Evolutionary conservation across 2,329 filamentous ascomycete species (phyloP), one percentile per base, ranked within the genome.

Genomic region (Nothomitra cinnamomea): DNA sequence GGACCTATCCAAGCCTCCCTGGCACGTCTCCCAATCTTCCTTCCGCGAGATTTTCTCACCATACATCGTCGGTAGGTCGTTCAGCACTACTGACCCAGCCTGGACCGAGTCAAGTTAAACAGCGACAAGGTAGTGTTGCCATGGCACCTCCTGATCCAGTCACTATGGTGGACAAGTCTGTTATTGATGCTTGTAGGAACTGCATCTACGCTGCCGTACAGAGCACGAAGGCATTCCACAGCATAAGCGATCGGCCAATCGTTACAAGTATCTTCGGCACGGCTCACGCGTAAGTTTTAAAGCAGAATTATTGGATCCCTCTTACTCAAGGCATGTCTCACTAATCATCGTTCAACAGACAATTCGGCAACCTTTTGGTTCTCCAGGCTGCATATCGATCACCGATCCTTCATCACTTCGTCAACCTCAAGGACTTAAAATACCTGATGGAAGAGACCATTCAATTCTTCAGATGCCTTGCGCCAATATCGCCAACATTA

Each of bases 261-360:
- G 82, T 96, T 54, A 96, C 90, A n/a, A 96, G 95, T 61, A 82
- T 95, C 22, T 94, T 95, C 67, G 89, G 90, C 52, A 96, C 90
- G 17, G 85, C 88, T 57, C 90, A 95, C 73, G 89, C 90, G 86
- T 94, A 85, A 79, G 87, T 80, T 56, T 10, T 22, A n/a, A n/a
- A n/a, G n/a, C n/a, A n/a, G n/a, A n/a, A n/a, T 36, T 15, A 47
- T 54, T 19, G 13, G 17, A 48, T 49, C 47, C 42, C 12, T 53
- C 43, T 42, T 50, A n/a, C 42, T 51, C 40, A 22, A 10, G 21
- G 5, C 5, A 22, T 22, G 3, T 50, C 55, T 63, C 66, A 58
- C 56, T 38, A 54, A 54, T 62, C 59, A 24, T 56, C 41, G 32
- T 56, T 48, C 3, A n/a, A 28, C 57, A 94, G 89, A 4, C 92